These are phyloP conservation scores for Piloderma croceum DNA, from an alignment of 768 basidiomycete species.

Conservation along the genomic window DNA sequence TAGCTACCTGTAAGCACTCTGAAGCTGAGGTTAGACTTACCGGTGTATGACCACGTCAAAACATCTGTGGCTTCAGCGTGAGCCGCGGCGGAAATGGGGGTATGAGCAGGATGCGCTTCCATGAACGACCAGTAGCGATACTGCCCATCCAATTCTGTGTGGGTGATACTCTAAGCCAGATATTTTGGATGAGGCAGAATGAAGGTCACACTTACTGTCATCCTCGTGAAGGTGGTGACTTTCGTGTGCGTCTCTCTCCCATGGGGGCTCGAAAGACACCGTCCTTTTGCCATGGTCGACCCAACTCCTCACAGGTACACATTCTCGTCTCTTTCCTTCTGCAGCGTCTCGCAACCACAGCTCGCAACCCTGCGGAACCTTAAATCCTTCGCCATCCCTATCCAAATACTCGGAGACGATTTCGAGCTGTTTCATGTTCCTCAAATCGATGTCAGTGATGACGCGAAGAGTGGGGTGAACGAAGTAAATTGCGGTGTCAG, in stretches of 20 bases:
- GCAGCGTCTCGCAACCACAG: slow-evolving; percentile 54
- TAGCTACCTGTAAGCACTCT: background rate
- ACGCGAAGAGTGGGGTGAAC: slow-evolving; percentile 55
- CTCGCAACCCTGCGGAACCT: slow-evolving; percentile 44
- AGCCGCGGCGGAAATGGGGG: slow-evolving; percentile 48
- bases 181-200: too few species aligned
- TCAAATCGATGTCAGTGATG: slow-evolving; percentile 69
- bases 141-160: slow-evolving; percentile 63
- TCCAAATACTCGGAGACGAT: slow-evolving; percentile 46
- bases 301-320: slow-evolving; percentile 46
- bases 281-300: slow-evolving; percentile 59
- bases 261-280: slow-evolving; percentile 43
- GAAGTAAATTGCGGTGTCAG: slow-evolving; percentile 67
- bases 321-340: slow-evolving; percentile 27
- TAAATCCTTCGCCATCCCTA: slow-evolving; percentile 21
- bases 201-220: slow-evolving; percentile 37
- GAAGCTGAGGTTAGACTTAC: slow-evolving; percentile 27
- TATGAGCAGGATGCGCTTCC: slow-evolving; percentile 74
- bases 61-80: slow-evolving; percentile 67
- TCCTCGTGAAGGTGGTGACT: slow-evolving; percentile 25
- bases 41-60: slow-evolving; percentile 77
- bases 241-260: slow-evolving; percentile 10
- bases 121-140: slow-evolving; percentile 81
- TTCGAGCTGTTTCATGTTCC: slow-evolving; percentile 44
- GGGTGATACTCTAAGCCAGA: too few species aligned